Evolutionary conservation across 2,329 filamentous ascomycete genomes (phyloP), one percentile per base, ranked within the genome.

Genomic region (Lasiodiplodia gonubiensis): DNA sequence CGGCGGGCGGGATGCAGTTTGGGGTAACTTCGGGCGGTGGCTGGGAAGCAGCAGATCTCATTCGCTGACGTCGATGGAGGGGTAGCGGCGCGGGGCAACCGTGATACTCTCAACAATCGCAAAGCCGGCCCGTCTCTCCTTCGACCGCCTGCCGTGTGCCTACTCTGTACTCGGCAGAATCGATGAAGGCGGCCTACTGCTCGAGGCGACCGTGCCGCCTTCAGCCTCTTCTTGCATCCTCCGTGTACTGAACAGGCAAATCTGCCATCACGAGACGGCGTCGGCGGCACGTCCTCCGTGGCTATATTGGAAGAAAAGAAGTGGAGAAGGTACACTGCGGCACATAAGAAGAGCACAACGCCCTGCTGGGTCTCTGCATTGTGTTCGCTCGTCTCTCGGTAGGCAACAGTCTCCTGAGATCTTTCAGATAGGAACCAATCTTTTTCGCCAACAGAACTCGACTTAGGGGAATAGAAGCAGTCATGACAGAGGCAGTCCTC

Each of bases 221-320:
- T 18, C 59, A 51, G 59, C 59, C 46, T 30, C 59, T 48, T 48
- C 35, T 8, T 51, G 59, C 59, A 63, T 16, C 59, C 46, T 63
- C 59, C 59, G 59, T 63, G 42, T n/a, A 37, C 59, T 25, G 42
- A 49, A 49, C 27, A 37, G 59, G 59, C 30, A 63, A 33, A 25
- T 51, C 11, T 63, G 27, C 59, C 59, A 63, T 51, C 46, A 63
- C 59, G 30, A 51, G 59, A 76, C 76, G 75, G 77, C 74, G 73
- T 70, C 75, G 74, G 74, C 76, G 76, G 74, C 74, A 76, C 73
- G 73, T 71, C 68, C 75, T 78, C 76, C 77, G 77, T 70, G 68
- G 48, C 61, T 54, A 46, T 54, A 64, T 54, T 39, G 61, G 61
- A 54, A 64, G 61, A 42, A 53, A 53, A 64, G 61, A 64, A 64